A percentile compares a stretch with the other conserved stretches of the same genome.
Conservation (phyloP, 208 protist species). For the Trypanosoma cruzi region DNA sequence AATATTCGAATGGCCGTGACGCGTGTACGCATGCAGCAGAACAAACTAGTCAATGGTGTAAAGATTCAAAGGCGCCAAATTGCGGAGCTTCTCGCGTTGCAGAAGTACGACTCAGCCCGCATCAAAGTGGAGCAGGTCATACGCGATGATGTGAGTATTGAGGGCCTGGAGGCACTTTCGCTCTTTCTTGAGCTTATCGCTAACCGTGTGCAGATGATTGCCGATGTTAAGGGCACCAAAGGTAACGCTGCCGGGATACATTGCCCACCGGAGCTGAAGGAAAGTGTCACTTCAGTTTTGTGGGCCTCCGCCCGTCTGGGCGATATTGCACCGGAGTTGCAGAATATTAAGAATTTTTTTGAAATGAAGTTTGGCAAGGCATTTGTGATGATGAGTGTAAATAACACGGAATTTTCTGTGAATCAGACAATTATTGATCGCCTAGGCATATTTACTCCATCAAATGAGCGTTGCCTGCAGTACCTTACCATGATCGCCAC, state of each 20-base stretch:
- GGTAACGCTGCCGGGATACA: constrained; percentile 26
- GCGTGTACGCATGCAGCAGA: constrained; percentile 87
- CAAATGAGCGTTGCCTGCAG: constrained; percentile 80
- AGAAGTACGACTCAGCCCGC: constrained; percentile 92
- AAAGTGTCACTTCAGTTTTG: constrained; percentile 84
- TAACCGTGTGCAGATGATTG: constrained; percentile 83
- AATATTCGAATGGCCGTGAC: constrained; percentile 85
- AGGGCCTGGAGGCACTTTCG: constrained; percentile 83
- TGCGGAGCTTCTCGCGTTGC: constrained; percentile 80
- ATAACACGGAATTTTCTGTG: constrained; percentile 87
- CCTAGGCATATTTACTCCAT: constrained; percentile 68
- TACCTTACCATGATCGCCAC: constrained; percentile 83
- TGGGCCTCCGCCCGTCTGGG: constrained; percentile 78
- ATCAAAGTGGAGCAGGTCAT: constrained; percentile 89
- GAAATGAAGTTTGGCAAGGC: constrained; percentile 86
- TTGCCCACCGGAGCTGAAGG: constrained; percentile 91
- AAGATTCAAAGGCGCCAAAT: constrained; percentile 83
- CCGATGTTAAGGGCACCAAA: constrained; percentile 51
- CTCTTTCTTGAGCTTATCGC: constrained; percentile 87
- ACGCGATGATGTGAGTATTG: constrained; percentile 88
- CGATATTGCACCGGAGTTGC: constrained; percentile 75
- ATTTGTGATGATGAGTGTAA: constrained; percentile 80
- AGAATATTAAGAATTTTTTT: constrained; percentile 67
- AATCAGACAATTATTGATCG: constrained; percentile 90
- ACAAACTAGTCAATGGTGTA: constrained; percentile 89